These are phyloP conservation scores for Hymenoscyphus fructigenus DNA, from an alignment of 2,329 filamentous ascomycete species.

Conservation along the genomic window DNA sequence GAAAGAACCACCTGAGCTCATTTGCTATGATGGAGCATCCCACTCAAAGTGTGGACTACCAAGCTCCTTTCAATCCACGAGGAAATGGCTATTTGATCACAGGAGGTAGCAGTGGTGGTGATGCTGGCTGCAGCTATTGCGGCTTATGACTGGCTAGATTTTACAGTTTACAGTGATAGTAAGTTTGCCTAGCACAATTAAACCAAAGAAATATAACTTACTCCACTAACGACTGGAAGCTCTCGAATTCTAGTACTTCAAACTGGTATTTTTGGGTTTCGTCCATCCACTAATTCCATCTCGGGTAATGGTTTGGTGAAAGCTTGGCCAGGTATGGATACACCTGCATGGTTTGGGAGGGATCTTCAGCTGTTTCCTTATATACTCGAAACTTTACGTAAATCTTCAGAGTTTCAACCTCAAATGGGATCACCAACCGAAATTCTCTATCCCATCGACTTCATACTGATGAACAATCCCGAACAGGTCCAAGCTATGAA, in stretches of 20 bases:
- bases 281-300: neutral
- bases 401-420: neutral
- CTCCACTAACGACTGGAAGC: neutral
- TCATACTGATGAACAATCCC: neutral
- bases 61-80: slow-evolving; percentile 38
- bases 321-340: neutral
- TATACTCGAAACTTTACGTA: neutral
- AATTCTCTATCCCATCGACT: neutral
- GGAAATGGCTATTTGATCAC: slow-evolving; percentile 47
- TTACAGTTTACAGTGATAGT: slow-evolving; percentile 47
- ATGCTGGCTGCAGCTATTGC: slow-evolving; percentile 43
- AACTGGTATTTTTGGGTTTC: neutral
- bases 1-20: slow-evolving; percentile 49
- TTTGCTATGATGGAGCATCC: slow-evolving; percentile 36
- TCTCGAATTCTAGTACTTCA: neutral
- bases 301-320: neutral
- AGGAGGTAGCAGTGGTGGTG: slow-evolving; percentile 45
- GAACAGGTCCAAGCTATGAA: neutral
- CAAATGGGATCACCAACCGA: neutral
- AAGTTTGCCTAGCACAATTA: neutral
- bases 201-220: neutral
- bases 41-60: slow-evolving; percentile 20
- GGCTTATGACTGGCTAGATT: slow-evolving; percentile 46
- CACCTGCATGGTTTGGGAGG: neutral
- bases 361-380: neutral